These are phyloP conservation scores for Obba rivulosa DNA, from an alignment of 768 basidiomycete species.

Conservation along the genomic window DNA sequence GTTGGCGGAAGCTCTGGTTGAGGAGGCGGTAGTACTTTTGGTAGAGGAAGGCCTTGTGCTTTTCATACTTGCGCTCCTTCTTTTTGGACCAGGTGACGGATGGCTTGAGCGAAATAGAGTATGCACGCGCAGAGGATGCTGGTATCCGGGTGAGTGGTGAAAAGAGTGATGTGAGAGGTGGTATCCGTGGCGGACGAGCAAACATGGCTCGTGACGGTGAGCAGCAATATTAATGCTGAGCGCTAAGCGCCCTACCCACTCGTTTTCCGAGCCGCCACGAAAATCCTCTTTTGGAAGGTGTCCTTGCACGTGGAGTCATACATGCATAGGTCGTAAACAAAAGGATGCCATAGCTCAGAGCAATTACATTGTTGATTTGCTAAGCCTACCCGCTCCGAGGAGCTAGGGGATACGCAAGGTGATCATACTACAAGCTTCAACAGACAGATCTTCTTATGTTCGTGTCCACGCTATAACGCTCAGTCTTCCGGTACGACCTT, in stretches of 20 bases:
- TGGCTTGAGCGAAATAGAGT: slow-evolving; percentile 9
- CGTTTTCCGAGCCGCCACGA: background rate
- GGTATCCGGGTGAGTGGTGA: too few relatives aligned
- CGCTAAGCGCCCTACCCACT: background rate
- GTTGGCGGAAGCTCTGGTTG: slow-evolving; percentile 44
- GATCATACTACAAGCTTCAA: too few relatives aligned
- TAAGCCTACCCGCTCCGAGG: too few relatives aligned
- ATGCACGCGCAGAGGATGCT: slow-evolving; percentile 1
- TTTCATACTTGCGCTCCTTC: too few relatives aligned
- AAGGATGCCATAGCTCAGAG: too few relatives aligned
- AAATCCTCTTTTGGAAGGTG: slow-evolving; percentile 1
- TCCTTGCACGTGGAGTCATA: too few relatives aligned
- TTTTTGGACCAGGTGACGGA: too few relatives aligned
- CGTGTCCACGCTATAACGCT: too few relatives aligned
- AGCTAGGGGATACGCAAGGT: too few relatives aligned
- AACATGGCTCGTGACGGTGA: slow-evolving; percentile 9
- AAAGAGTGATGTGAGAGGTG: background rate
- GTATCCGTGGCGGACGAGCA: slow-evolving; percentile 9
- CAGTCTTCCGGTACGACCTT: slow-evolving; percentile 14
- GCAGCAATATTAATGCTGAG: background rate
- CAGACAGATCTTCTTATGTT: too few relatives aligned
- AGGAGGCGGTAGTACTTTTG: slow-evolving; percentile 75
- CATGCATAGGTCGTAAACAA: too few relatives aligned
- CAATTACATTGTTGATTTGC: too few relatives aligned
- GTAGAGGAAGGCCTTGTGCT: slow-evolving; percentile 79